phyloP scores from a whole-genome alignment of 495 filamentous ascomycete species.

The Neurospora tetrasperma region DNA sequence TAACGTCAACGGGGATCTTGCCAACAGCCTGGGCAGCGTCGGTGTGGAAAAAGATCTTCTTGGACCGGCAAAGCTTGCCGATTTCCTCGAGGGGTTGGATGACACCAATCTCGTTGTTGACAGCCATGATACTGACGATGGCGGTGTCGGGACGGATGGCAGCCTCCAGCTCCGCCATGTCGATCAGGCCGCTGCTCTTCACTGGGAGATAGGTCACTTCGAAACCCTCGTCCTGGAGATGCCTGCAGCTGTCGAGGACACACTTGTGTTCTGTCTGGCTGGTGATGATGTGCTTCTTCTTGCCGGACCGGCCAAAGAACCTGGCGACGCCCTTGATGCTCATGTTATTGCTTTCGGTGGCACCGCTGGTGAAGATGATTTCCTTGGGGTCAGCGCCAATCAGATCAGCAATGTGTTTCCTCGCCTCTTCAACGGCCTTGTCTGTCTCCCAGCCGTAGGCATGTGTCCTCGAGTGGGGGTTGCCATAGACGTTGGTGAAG shows the following conservation, averaged over 20 bases:
- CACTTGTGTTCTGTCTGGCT: constrained; percentile 98
- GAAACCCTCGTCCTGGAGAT: constrained; percentile 94
- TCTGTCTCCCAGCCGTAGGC: constrained; percentile 99
- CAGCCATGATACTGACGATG: constrained; percentile 94
- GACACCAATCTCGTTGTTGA: constrained; percentile 98
- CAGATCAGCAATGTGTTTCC: constrained; percentile 70
- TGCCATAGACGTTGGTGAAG: constrained; percentile 88
- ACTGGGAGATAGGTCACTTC: constrained; percentile 95
- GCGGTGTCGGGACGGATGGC: constrained; percentile 86
- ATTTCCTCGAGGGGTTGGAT: constrained; percentile 93
- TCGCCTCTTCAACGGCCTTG: constrained; percentile 78
- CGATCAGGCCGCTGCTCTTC: constrained; percentile 68
- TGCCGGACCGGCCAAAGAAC: constrained; percentile 83
- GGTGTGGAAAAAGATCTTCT: constrained; percentile 98
- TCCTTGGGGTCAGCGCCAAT: constrained; percentile 95
- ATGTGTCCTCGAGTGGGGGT: constrained; percentile 94
- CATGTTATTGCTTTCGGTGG: constrained; percentile 99
- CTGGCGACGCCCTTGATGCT: constrained; percentile 94
- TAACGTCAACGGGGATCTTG: constrained; percentile 93
- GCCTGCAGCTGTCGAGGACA: constrained; percentile 90
- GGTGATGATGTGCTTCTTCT: constrained; percentile 98
- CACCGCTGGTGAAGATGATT: constrained; percentile 96
- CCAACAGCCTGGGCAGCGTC: constrained; percentile 93
- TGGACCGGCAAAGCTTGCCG: constrained; percentile 78
- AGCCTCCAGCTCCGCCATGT: constrained; percentile 76